Base-by-base conservation (phyloP, 352 stramenopile genomes). In the Phytophthora chlamydospora region DNA sequence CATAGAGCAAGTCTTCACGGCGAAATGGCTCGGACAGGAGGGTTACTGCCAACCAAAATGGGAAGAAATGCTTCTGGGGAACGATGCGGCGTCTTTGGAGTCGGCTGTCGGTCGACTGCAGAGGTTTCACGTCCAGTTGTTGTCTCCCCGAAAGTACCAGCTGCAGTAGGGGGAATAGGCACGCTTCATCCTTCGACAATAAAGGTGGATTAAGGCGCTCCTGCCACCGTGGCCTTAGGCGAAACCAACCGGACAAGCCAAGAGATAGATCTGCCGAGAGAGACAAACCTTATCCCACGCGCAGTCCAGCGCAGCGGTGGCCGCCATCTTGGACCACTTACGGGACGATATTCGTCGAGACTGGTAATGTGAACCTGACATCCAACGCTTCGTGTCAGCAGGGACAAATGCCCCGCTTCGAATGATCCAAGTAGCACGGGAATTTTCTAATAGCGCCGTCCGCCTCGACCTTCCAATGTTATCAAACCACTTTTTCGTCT, bases 221-320 rank as follows among this genome's bases (percentile, higher is more conserved):
- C 19, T n/a, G n/a, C 27, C 34, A 44, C 11, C 21, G 36, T 42
- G 48, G 38, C 34, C 24, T 14, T 24, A 17, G 24, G 27, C 24
- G 48, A 57, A 57, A 57, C 48, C 48, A 57, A 57, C 35, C 35
- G 48, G 35, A 29, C 34, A 55, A 35, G 33, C 27, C 34, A n/a
- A 29, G 24, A 29, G 33, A 34, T 43, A 34, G 17, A 53, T 52
- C 46, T 19, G 33, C 19, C 32, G 17, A 46, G 40, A 46, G 16
- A 46, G 16, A n/a, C 17, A 14, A 16, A 33, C 10, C 35, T 57
- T 39, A 57, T 46, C 19, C 48, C 13, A 43, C 34, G 47, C 21
- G 21, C 21, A 24, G 3, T n/a, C 21, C 21, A 24, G 21, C 21
- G 21, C 21, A 24, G 21, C 21, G 21, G 21, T 24, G 21, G 19